Base-by-base conservation (phyloP, 768 basidiomycete genomes). In the Lyophyllum semitale region DNA sequence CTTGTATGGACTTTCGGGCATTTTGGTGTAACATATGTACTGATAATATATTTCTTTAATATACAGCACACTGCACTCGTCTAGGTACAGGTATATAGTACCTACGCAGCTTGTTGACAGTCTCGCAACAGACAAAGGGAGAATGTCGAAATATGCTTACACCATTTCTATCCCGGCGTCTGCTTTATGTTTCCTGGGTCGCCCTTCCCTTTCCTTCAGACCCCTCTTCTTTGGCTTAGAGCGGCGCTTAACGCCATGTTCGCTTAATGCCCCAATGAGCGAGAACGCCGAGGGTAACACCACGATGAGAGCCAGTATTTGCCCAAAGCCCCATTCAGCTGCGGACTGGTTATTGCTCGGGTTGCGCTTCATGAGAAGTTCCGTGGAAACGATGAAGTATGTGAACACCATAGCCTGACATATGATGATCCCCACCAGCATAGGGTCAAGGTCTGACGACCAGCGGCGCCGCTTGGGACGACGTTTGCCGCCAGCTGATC, bases 221-320 rank as follows among this genome's bases (percentile, higher is more conserved):
- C 20, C 20, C 33, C 9, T 45, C 57, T 61, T 66, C 51, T 63
- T 68, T 13, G 58, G 62, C 43, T 65, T 66, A n/a, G 67, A 66
- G 12, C 68, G 61, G 17, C 67, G 71, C 23, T 57, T 64, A 9
- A 73, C 51, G 1, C 73, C 72, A 50, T 73, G 64, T 48, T 70
- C 62, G 20, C 53, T 58, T 27, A 75, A 61, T 2, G 74, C 75
- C 22, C 62, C 63, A 6, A 63, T 51, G 11, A 74, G 63, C 12
- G 75, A 69, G 8, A 76, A 60, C 11, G 70, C 65, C 1, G 74
- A 74, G 2, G 76, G 76, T n/a, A 74, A 63, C 33, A 75, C 66
- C 22, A 76, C 72, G 23, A 76, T 68, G 37, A 78, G 59, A 1
- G 77, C 75, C 17, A 78, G 59, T 42, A 76, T 76, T 65, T 77